A percentile compares a stretch with the other conserved stretches of the same genome.
Conservation (phyloP, 371 early-diverging fungal genomes). For the Rhizopus stolonifer region DNA sequence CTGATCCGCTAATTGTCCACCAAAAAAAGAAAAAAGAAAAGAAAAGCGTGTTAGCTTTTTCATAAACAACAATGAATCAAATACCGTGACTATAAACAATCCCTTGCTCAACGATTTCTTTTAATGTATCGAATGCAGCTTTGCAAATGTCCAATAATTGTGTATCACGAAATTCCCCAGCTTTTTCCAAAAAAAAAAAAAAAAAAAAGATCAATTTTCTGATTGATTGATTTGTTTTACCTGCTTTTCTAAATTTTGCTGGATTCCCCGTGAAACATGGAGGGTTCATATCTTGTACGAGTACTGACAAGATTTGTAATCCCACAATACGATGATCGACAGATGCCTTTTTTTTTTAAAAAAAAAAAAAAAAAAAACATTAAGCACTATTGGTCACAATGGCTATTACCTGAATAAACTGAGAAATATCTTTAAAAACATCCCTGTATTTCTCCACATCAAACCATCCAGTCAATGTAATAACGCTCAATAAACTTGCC, state of each 20-base stretch:
- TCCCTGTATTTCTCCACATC: constrained; percentile 71
- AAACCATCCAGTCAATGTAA: constrained; percentile 84
- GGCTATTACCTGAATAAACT: constrained; percentile 63
- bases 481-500: constrained; percentile 69
- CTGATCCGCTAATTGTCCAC: constrained; percentile 47
- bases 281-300: constrained; percentile 66
- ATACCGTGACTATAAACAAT: constrained; percentile 47
- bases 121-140: constrained; percentile 61
- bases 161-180: constrained; percentile 80
- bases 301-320: constrained; percentile 56
- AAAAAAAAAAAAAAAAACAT: too few relatives aligned
- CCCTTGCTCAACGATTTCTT: constrained; percentile 42
- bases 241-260: constrained; percentile 68
- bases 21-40: too few relatives aligned
- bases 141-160: constrained; percentile 76
- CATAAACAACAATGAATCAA: neutral
- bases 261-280: constrained; percentile 62
- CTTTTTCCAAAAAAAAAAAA: too few relatives aligned
- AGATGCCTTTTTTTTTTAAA: constrained; percentile 34
- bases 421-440: constrained; percentile 61
- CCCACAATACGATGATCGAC: constrained; percentile 66
- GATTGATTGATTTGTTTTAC: constrained; percentile 22
- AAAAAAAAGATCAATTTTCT: neutral
- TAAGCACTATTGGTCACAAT: too few relatives aligned
- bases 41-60: neutral